Percentiles rank a stretch among this genome's conserved stretches.
Conservation (phyloP, 306 rosid species). For the Pueraria montana region DNA sequence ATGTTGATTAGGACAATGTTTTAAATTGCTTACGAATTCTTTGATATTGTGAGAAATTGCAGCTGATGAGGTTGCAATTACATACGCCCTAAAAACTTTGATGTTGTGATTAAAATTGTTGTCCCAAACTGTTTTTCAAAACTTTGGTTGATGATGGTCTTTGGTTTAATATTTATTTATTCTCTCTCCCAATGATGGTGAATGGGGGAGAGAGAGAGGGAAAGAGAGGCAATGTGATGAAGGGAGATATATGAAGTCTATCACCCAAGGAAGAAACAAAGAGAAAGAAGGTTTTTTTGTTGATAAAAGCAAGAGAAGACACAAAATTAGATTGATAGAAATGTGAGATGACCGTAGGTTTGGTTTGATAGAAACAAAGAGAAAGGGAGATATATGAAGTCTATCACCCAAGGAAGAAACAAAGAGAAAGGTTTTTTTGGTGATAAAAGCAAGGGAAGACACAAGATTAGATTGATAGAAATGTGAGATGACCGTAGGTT, state of each 20-base stretch:
- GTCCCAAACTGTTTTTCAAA: neutral
- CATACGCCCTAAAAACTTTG: neutral
- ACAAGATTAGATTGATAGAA: slow-evolving; percentile 12
- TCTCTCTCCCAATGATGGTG: slow-evolving; percentile 16
- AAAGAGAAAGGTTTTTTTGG: neutral
- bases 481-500: neutral
- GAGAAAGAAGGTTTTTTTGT: neutral
- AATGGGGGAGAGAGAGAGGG: slow-evolving; percentile 26
- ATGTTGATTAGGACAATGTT: neutral
- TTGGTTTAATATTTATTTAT: neutral
- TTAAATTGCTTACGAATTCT: neutral
- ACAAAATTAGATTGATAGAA: slow-evolving; percentile 16
- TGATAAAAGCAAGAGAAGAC: neutral
- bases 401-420: neutral
- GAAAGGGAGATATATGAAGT: too few species aligned
- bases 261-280: neutral
- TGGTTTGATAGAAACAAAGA: too few species aligned
- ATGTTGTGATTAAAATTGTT: neutral
- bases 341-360: neutral
- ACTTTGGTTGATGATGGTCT: neutral
- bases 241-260: neutral
- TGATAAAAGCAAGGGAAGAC: neutral
- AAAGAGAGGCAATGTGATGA: neutral
- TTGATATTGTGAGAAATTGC: neutral
- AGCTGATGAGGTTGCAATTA: neutral